Percentiles rank a stretch among this genome's conserved stretches.
phyloP scores from a whole-genome alignment of 1,284 basidiomycete species.

The Ceratobasidium sp. region DNA sequence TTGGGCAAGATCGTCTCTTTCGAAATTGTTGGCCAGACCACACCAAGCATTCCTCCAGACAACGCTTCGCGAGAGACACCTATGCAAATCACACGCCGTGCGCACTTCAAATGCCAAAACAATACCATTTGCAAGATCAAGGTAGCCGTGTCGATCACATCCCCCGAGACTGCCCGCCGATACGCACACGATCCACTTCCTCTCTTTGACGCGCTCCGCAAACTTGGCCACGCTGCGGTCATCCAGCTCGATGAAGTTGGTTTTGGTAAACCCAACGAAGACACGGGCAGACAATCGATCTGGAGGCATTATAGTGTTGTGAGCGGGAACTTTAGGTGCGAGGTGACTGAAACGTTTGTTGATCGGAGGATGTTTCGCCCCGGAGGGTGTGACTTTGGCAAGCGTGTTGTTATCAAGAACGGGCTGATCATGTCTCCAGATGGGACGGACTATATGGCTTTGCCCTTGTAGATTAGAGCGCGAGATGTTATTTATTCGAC shows the following conservation, averaged over 20 bases:
- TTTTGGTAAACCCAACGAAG: not conserved
- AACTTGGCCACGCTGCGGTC: constrained; percentile 14
- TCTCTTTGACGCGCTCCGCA: constrained; percentile 17
- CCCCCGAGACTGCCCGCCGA: not conserved
- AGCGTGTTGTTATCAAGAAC: constrained; percentile 21
- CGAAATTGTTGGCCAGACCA: constrained; percentile 23
- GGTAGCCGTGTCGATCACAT: constrained; percentile 10
- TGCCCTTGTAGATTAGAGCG: constrained; percentile 16
- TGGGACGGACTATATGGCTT: constrained; percentile 11
- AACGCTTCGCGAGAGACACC: not conserved
- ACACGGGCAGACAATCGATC: constrained; percentile 25
- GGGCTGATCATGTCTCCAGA: constrained; percentile 25
- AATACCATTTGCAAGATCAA: constrained; percentile 25
- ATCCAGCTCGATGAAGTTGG: constrained; percentile 31
- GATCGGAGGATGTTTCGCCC: constrained; percentile 19
- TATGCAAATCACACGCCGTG: constrained; percentile 23
- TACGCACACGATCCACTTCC: constrained; percentile 22
- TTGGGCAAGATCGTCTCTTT: constrained; percentile 31
- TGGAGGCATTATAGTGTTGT: constrained; percentile 30
- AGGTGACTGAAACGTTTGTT: constrained; percentile 30
- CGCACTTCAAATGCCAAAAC: constrained; percentile 19
- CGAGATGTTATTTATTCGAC: not conserved
- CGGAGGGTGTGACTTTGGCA: constrained; percentile 22
- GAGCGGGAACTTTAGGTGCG: constrained; percentile 26
- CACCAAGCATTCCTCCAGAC: not conserved